Percentiles rank a stretch among this genome's conserved stretches.
phyloP scores from a whole-genome alignment of 805 yeast species.

The Starmera amethionina region DNA sequence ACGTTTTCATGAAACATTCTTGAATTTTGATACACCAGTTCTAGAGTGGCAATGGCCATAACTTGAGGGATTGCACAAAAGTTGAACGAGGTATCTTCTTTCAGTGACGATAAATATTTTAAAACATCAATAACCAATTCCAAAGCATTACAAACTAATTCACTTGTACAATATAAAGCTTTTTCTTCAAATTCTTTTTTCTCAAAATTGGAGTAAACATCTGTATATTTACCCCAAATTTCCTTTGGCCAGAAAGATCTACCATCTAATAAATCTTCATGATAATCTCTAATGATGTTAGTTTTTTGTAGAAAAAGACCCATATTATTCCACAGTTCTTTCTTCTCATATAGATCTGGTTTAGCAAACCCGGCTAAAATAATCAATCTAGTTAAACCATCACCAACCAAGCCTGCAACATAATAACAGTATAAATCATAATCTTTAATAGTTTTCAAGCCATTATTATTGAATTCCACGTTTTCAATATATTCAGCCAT shows the following conservation, averaged over 20 bases:
- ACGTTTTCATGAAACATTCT: slow-evolving; percentile 59
- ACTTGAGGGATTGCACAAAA: slow-evolving; percentile 98
- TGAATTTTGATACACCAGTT: slow-evolving; percentile 75
- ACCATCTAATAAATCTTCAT: slow-evolving; percentile 85
- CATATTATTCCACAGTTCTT: slow-evolving; percentile 69
- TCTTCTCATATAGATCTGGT: slow-evolving; percentile 38
- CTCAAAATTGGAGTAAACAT: slow-evolving; percentile 48
- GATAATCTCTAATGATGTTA: slow-evolving; percentile 89
- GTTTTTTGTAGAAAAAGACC: slow-evolving; percentile 94
- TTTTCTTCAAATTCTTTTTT: slow-evolving; percentile 33
- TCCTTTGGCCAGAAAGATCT: slow-evolving; percentile 96
- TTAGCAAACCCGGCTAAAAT: slow-evolving; percentile 67
- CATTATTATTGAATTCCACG: slow-evolving; percentile 69
- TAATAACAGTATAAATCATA: slow-evolving; percentile 91
- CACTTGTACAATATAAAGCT: slow-evolving; percentile 72
- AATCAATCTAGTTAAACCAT: slow-evolving; percentile 80
- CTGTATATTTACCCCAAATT: slow-evolving; percentile 80
- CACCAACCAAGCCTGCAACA: slow-evolving; percentile 97
- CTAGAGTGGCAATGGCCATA: slow-evolving; percentile 95
- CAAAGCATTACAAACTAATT: slow-evolving; percentile 71
- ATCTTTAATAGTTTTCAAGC: slow-evolving; percentile 69
- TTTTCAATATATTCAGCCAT: slow-evolving; percentile 89
- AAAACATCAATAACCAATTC: slow-evolving; percentile 70
- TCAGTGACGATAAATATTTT: slow-evolving; percentile 62
- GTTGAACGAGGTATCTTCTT: slow-evolving; percentile 75